These are phyloP conservation scores for Cordyceps cateniannulata DNA, from an alignment of 2,329 filamentous ascomycete genomes.

Conservation along the genomic window DNA sequence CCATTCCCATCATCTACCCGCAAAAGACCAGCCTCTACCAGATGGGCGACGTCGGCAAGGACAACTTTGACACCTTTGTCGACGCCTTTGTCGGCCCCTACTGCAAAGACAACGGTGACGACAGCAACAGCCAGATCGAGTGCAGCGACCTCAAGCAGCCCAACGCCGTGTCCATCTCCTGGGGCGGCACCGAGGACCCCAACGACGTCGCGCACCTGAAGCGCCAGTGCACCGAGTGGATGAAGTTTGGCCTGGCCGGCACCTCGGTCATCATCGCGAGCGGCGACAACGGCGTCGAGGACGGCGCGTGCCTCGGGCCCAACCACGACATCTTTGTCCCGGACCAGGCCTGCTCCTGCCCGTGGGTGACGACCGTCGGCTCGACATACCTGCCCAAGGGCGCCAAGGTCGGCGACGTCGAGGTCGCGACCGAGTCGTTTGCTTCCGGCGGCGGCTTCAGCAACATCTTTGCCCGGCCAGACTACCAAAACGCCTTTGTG, in stretches of 20 bases:
- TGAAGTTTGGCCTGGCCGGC: slow-evolving; percentile 39
- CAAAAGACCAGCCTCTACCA: background rate
- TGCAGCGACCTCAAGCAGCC: background rate
- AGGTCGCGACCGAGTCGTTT: slow-evolving; percentile 41
- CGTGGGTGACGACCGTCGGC: slow-evolving; percentile 43
- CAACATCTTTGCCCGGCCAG: slow-evolving; percentile 39
- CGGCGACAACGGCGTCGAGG: slow-evolving; percentile 32
- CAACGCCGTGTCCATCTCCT: background rate
- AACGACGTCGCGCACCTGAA: slow-evolving; percentile 14
- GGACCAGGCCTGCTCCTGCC: slow-evolving; percentile 33
- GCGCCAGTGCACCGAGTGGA: slow-evolving; percentile 35
- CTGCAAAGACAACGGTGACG: background rate
- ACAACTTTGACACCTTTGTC: background rate
- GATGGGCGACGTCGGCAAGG: background rate
- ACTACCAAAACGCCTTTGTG: slow-evolving; percentile 38
- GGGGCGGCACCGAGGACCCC: slow-evolving; percentile 32
- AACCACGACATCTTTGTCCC: slow-evolving; percentile 22
- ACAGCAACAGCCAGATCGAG: background rate
- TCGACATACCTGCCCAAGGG: slow-evolving; percentile 39
- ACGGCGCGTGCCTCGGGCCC: slow-evolving; percentile 12
- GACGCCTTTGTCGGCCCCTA: background rate
- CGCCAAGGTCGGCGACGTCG: slow-evolving; percentile 35
- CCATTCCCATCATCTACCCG: slow-evolving; percentile 31
- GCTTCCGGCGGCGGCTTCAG: slow-evolving; percentile 19
- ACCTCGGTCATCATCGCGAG: slow-evolving; percentile 35